Evolutionary conservation across 805 yeast species (phyloP), one percentile per base, ranked within the genome.

Genomic region (Clavispora vitiphila): DNA sequence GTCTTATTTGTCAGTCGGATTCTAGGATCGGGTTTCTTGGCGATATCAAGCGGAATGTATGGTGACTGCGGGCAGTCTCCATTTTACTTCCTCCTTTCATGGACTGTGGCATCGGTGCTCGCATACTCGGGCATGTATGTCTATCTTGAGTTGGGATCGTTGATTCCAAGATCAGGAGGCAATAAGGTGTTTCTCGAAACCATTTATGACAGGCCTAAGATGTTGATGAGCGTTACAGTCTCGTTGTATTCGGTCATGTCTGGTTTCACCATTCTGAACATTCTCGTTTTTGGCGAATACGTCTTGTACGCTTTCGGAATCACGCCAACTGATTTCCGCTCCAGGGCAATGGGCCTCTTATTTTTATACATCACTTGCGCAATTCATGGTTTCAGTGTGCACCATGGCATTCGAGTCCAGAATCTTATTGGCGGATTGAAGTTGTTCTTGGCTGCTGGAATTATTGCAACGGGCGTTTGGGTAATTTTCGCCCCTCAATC

Each of bases 11-110:
- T 85, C 6, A 78, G 86, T 12, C 65, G 90, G 45, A 84, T 85
- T 32, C 65, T 85, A 10, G 93, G 95, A 0, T 81, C 89, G 0
- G 93, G 93, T 0, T 83, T 85, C 8, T 81, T 84, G 64, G 82
- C 89, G 7, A 77, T 81, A 1, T 83, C 90, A 0, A 74, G 85
- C 15, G 76, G 81, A 20, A 76, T 84, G 23, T 81, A 77, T 53
- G 72, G 71, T 35, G 83, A 81, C 49, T 77, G 79, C 51, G 90
- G 90, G 20, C 81, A 86, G 11, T 81, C 84, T 8, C 77, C 81
- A 2, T 61, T 71, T 16, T 52, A 82, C 25, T 85, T 82, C 56
- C 73, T 83, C 36, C 44, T 66, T 0, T 74, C 84, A 1, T 85
- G 93, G 93, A 23, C 71, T 2, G 54, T 80, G 9, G 81, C 87